A percentile compares a stretch with the other conserved stretches of the same genome.
Evolutionary conservation across 345 rosid genomes (phyloP).

Genomic region (Sisymbrium altissimum): DNA sequence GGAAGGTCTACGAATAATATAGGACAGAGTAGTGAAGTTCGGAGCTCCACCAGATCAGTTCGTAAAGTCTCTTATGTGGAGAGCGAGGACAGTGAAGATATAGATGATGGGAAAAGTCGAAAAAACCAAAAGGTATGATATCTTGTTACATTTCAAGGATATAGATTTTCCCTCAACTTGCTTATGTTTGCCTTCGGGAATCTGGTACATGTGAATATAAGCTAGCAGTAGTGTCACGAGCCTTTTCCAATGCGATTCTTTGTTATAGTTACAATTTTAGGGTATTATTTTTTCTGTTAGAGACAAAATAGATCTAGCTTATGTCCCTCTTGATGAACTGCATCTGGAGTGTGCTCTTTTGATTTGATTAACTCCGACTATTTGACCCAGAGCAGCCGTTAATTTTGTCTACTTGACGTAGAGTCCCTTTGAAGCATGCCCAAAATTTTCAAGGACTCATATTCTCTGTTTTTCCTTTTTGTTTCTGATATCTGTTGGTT

Average conservation of each 20-base stretch:
- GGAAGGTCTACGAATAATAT: constrained; percentile 42
- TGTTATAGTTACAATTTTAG: neutral
- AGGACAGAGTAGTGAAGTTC: constrained; percentile 72
- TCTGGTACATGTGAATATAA: neutral
- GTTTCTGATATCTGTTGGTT: constrained; percentile 22
- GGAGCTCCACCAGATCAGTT: constrained; percentile 83
- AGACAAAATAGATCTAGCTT: neutral
- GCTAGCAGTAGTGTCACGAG: neutral
- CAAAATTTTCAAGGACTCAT: neutral
- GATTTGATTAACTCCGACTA: neutral
- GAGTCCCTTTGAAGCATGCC: neutral
- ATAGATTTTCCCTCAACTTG: neutral
- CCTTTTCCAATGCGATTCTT: neutral
- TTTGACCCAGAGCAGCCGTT: neutral
- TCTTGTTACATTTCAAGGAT: constrained; percentile 15
- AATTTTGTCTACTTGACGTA: neutral
- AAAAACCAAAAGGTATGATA: constrained; percentile 67
- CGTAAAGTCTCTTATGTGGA: constrained; percentile 98
- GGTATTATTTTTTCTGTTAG: neutral
- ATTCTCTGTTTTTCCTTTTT: neutral
- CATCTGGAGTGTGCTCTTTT: constrained; percentile 1
- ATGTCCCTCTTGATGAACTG: neutral
- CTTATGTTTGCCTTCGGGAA: neutral
- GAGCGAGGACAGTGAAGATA: constrained; percentile 97
- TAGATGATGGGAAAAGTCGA: constrained; percentile 76